These are phyloP conservation scores for Botrytis medusae DNA, from an alignment of 2,329 filamentous ascomycete genomes.

Conservation along the genomic window DNA sequence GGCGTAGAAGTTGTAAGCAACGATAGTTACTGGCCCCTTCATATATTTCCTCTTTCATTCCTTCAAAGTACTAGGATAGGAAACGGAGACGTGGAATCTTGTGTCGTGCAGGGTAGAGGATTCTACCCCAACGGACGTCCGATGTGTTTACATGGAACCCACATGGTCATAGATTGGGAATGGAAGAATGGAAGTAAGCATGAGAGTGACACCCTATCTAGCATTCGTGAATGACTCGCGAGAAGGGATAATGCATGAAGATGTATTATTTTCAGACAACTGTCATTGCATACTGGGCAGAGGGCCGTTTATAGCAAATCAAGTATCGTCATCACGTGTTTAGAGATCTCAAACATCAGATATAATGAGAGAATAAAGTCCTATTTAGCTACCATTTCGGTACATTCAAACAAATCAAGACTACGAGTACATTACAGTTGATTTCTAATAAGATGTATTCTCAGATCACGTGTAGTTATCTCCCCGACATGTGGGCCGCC, in stretches of 20 bases:
- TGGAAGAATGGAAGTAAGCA: not conserved
- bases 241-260: not conserved
- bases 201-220: not conserved
- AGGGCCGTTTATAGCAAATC: no score
- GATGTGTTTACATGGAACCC: not conserved
- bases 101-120: not conserved
- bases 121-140: slow-evolving; percentile 10
- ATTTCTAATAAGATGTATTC: not conserved
- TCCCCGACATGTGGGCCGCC: not conserved
- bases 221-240: no score
- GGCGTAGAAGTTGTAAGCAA: not conserved
- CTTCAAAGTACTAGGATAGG: not conserved
- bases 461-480: not conserved
- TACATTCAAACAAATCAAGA: not conserved
- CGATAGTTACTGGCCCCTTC: not conserved
- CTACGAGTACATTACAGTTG: not conserved
- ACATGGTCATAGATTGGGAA: not conserved
- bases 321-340: no score
- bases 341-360: no score
- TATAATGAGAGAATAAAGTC: not conserved
- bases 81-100: no score
- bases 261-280: not conserved
- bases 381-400: no score
- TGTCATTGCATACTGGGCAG: not conserved
- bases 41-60: not conserved